Conservation (phyloP, 805 yeast genomes). For the Zygosaccharomyces gambellarensis region DNA sequence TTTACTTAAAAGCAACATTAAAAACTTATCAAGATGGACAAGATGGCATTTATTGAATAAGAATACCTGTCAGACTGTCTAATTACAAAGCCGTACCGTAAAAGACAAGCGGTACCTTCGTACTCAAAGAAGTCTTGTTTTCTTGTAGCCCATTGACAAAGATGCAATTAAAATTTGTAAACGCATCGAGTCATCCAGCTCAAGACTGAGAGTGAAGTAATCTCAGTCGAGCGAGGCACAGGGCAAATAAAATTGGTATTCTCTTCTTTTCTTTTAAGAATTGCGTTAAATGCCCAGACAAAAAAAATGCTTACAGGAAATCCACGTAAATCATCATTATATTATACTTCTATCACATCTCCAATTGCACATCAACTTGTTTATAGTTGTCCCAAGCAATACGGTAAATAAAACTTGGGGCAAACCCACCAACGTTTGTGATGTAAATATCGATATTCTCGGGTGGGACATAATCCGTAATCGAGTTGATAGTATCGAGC, state of each 20-base stretch:
- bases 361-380: constrained; percentile 69
- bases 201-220: constrained; percentile 41
- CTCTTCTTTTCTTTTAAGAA: neutral
- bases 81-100: constrained; percentile 30
- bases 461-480: constrained; percentile 87
- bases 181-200: constrained; percentile 48
- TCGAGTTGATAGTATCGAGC: constrained; percentile 61
- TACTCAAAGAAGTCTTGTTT: constrained; percentile 52
- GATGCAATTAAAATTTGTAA: neutral
- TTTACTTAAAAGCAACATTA: neutral
- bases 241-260: constrained; percentile 39
- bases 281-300: neutral
- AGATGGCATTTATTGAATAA: neutral
- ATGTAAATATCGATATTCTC: constrained; percentile 91
- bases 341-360: constrained; percentile 4
- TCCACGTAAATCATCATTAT: constrained; percentile 3
- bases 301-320: neutral
- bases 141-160: constrained; percentile 45
- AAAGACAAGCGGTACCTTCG: constrained; percentile 39
- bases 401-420: constrained; percentile 94
- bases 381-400: constrained; percentile 92
- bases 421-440: constrained; percentile 93
- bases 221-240: constrained; percentile 59
- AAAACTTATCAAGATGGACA: neutral
- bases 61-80: constrained; percentile 23